Conservation (phyloP, 768 basidiomycete genomes). For the Goffeauzyma gilvescens region DNA sequence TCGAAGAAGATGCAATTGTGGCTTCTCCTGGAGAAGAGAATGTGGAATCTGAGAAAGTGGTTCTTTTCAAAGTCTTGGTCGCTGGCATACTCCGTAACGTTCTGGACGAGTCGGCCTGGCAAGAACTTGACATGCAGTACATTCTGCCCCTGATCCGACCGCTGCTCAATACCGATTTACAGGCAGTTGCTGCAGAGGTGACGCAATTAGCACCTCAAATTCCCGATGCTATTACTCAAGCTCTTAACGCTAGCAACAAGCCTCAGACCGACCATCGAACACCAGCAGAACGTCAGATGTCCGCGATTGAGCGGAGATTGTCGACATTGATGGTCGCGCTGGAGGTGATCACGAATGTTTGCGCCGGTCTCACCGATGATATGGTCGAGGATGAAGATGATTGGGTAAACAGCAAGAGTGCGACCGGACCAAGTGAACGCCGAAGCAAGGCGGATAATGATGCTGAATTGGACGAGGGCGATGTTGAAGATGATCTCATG, state of each 20-base stretch:
- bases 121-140: slow-evolving; percentile 13
- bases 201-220: slow-evolving; percentile 12
- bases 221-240: not conserved
- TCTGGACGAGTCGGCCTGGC: not conserved
- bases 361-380: slow-evolving; percentile 53
- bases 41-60: not conserved
- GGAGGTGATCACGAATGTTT: slow-evolving; percentile 72
- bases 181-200: slow-evolving; percentile 15
- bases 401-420: not conserved
- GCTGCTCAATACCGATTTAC: slow-evolving; percentile 23
- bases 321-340: slow-evolving; percentile 62
- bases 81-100: slow-evolving; percentile 45
- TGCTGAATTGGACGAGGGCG: slow-evolving; percentile 21
- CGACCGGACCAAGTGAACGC: too few relatives aligned
- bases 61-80: slow-evolving; percentile 5
- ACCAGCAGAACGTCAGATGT: slow-evolving; percentile 48
- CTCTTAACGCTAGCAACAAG: slow-evolving; percentile 31
- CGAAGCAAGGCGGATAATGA: slow-evolving; percentile 25
- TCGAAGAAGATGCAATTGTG: too few relatives aligned
- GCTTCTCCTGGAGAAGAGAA: too few relatives aligned
- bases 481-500: slow-evolving; percentile 25
- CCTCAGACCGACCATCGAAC: slow-evolving; percentile 64
- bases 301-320: slow-evolving; percentile 50
- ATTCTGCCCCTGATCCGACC: slow-evolving; percentile 23
- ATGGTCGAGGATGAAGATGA: slow-evolving; percentile 8